These are phyloP conservation scores for Populus pruinosa DNA, from an alignment of 345 rosid genomes.

Conservation along the genomic window DNA sequence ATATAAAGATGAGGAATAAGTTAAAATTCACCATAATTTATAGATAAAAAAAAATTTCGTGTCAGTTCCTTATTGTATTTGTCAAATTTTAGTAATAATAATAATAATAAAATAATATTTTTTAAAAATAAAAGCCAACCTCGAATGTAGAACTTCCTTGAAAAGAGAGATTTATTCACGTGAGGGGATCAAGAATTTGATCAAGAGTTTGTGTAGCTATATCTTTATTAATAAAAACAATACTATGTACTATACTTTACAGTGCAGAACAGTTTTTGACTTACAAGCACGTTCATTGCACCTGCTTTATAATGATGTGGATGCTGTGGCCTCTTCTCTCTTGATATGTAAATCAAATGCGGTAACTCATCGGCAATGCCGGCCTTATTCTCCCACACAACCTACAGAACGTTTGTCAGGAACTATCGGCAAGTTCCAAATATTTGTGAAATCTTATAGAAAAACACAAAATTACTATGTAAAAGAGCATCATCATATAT, in stretches of 20 bases:
- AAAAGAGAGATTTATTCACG: no score
- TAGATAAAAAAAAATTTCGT: no score
- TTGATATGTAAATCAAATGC: conserved; percentile 53
- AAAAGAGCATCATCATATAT: neutral
- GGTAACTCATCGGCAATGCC: conserved; percentile 39
- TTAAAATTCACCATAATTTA: no score
- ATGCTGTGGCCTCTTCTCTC: conserved; percentile 57
- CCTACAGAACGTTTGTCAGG: conserved; percentile 21
- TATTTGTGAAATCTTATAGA: neutral
- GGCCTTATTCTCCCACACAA: conserved; percentile 47
- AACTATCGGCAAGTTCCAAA: neutral
- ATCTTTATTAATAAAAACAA: no score
- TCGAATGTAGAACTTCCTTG: no score
- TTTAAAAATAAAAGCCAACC: no score
- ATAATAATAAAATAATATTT: no score
- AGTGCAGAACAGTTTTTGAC: neutral
- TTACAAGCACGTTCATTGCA: conserved; percentile 74
- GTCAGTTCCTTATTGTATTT: no score
- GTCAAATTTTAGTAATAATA: no score
- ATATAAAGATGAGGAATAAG: no score
- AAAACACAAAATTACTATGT: neutral
- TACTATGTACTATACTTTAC: neutral
- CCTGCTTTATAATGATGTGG: conserved; percentile 68
- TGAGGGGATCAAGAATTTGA: no score
- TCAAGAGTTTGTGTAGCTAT: no score